A percentile compares a stretch with the other conserved stretches of the same genome.
Evolutionary conservation across 192 early-diverging fungal genomes (phyloP).

Genomic region (Backusella sp.): DNA sequence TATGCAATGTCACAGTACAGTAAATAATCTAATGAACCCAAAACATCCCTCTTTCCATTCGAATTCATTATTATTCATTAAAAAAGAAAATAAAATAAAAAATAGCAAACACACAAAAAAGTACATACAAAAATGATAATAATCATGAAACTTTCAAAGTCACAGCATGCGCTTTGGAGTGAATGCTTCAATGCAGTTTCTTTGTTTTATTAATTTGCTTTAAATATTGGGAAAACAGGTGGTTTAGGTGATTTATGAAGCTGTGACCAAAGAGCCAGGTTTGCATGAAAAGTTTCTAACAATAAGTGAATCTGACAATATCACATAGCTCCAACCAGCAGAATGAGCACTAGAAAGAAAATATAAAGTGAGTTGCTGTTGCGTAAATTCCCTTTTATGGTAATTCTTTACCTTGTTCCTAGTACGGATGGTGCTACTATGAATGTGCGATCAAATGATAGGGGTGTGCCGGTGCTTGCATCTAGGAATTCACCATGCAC

Average conservation of each 20-base stretch:
- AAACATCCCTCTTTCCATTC: conserved; percentile 29
- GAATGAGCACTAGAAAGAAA: conserved; percentile 23
- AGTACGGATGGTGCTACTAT: conserved; percentile 43
- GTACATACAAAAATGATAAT: not conserved
- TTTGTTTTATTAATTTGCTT: not conserved
- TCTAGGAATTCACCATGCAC: conserved; percentile 35
- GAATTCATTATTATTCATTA: conserved; percentile 17
- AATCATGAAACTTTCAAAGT: not conserved
- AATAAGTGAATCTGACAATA: conserved; percentile 29
- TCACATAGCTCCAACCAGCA: conserved; percentile 34
- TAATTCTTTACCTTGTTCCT: conserved; percentile 33
- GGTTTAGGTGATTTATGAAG: not conserved
- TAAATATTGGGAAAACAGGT: not conserved
- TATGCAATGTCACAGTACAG: conserved; percentile 37
- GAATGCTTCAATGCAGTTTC: not conserved
- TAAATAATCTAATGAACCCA: conserved; percentile 34
- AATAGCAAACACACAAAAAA: not conserved
- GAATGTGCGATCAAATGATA: conserved; percentile 48
- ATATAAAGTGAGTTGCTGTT: not conserved
- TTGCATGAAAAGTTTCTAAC: conserved; percentile 21
- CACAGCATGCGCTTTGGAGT: not conserved
- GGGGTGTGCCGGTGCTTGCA: conserved; percentile 10
- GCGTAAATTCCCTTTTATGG: not conserved
- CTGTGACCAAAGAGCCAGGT: not conserved
- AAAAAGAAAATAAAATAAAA: not conserved